phyloP scores from a whole-genome alignment of 2,329 filamentous ascomycete genomes.

The Trichoderma arundinaceum region DNA sequence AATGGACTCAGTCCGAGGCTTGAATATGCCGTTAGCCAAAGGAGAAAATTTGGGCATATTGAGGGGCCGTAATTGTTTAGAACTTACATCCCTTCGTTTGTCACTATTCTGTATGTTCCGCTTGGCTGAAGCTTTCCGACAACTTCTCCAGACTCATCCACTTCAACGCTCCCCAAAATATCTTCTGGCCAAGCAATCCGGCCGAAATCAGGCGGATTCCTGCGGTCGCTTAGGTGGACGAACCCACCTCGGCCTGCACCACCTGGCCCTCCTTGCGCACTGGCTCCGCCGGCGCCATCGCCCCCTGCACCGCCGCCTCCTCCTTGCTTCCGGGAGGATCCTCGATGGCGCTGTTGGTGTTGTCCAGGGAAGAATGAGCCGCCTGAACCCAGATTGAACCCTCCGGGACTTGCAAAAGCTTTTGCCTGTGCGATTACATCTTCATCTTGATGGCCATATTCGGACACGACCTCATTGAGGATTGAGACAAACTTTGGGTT shows the following conservation, averaged over 20 bases:
- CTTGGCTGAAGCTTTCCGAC: slow-evolving; percentile 64
- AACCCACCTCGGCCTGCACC: slow-evolving; percentile 65
- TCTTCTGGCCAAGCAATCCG: slow-evolving; percentile 73
- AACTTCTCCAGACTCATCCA: slow-evolving; percentile 62
- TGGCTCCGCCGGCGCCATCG: slow-evolving; percentile 60
- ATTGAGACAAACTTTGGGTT: slow-evolving; percentile 66
- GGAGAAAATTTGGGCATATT: no score
- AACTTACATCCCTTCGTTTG: slow-evolving; percentile 71
- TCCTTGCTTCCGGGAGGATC: slow-evolving; percentile 44
- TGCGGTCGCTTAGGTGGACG: slow-evolving; percentile 67
- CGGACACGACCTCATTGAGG: slow-evolving; percentile 61
- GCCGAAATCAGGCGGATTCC: slow-evolving; percentile 70
- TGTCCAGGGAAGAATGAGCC: slow-evolving; percentile 55
- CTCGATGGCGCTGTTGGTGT: slow-evolving; percentile 48
- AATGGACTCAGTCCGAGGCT: slow-evolving; percentile 49
- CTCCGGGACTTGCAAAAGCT: slow-evolving; percentile 64
- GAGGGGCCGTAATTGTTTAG: not conserved
- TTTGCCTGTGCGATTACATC: slow-evolving; percentile 61
- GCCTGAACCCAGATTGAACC: slow-evolving; percentile 57
- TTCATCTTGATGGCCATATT: slow-evolving; percentile 63
- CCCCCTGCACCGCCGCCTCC: slow-evolving; percentile 50
- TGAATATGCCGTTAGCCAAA: not conserved
- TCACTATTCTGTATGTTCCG: slow-evolving; percentile 68
- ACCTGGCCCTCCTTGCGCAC: slow-evolving; percentile 65
- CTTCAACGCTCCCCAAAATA: slow-evolving; percentile 71